Evolutionary conservation across 495 filamentous ascomycete species (phyloP).

Genomic region (Astrothelium macrocarpum): DNA sequence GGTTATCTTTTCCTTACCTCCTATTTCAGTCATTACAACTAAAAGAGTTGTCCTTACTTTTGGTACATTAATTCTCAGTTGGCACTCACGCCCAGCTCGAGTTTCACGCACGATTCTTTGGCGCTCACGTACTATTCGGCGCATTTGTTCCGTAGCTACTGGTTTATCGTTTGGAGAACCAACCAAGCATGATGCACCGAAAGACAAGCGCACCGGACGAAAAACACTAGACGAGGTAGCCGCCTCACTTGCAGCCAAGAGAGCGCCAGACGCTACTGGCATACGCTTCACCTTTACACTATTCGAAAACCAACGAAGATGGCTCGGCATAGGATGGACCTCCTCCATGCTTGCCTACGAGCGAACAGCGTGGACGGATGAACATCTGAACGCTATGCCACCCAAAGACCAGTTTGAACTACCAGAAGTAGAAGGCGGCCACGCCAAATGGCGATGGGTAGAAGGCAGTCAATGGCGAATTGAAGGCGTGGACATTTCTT

Average conservation of each 20-base stretch:
- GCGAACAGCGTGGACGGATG: constrained; percentile 85
- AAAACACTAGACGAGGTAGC: constrained; percentile 26
- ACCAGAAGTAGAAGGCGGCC: constrained; percentile 73
- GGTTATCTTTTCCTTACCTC: constrained; percentile 71
- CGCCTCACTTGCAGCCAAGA: constrained; percentile 31
- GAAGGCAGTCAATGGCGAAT: constrained; percentile 76
- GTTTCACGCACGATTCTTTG: constrained; percentile 83
- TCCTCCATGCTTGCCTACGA: constrained; percentile 82
- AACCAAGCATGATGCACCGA: constrained; percentile 22
- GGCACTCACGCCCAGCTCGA: constrained; percentile 80
- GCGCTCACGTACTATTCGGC: constrained; percentile 68
- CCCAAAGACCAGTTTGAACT: constrained; percentile 74
- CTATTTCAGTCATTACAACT: constrained; percentile 75
- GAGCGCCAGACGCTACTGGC: constrained; percentile 52
- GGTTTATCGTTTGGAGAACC: constrained; percentile 55
- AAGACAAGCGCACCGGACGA: constrained; percentile 10
- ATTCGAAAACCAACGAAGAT: constrained; percentile 93
- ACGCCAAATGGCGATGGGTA: constrained; percentile 83
- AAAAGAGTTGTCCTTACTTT: constrained; percentile 67
- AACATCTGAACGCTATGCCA: constrained; percentile 74
- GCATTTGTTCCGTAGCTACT: constrained; percentile 56
- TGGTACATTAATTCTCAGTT: constrained; percentile 76
- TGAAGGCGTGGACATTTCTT: constrained; percentile 59
- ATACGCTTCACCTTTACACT: constrained; percentile 93
- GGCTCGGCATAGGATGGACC: constrained; percentile 94